Conservation (phyloP, 768 basidiomycete genomes). For the Agaricus blazei region DNA sequence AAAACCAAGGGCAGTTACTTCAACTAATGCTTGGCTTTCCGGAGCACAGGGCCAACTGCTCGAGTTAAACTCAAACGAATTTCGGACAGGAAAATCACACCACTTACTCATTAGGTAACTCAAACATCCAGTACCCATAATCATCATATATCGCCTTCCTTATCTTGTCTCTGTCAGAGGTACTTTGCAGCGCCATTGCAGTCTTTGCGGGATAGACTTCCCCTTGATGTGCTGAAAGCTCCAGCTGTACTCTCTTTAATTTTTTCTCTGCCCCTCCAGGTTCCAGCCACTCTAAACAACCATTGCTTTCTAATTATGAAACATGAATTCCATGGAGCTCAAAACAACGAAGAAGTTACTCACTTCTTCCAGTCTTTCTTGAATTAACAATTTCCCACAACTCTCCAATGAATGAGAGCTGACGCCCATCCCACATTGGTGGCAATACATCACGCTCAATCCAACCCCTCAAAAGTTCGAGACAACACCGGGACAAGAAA, state of each 20-base stretch:
- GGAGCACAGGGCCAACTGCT: neutral
- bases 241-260: constrained; percentile 4
- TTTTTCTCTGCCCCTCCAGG: constrained; percentile 9
- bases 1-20: neutral
- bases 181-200: neutral
- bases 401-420: constrained; percentile 10
- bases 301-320: neutral
- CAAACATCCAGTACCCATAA: constrained; percentile 10
- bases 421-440: neutral
- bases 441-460: neutral
- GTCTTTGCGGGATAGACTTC: neutral
- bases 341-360: neutral
- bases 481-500: neutral
- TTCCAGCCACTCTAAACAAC: neutral
- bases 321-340: neutral
- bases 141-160: constrained; percentile 1
- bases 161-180: neutral
- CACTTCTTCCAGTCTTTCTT: constrained; percentile 7
- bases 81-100: neutral
- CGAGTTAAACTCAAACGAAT: neutral
- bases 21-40: neutral
- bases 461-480: neutral
- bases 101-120: constrained; percentile 3
- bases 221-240: neutral
- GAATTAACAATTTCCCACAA: constrained; percentile 12